A percentile compares a stretch with the other conserved stretches of the same genome.
These are phyloP conservation scores for Polygonum aviculare DNA, from an alignment of 148 eudicot genomes.

Conservation along the genomic window DNA sequence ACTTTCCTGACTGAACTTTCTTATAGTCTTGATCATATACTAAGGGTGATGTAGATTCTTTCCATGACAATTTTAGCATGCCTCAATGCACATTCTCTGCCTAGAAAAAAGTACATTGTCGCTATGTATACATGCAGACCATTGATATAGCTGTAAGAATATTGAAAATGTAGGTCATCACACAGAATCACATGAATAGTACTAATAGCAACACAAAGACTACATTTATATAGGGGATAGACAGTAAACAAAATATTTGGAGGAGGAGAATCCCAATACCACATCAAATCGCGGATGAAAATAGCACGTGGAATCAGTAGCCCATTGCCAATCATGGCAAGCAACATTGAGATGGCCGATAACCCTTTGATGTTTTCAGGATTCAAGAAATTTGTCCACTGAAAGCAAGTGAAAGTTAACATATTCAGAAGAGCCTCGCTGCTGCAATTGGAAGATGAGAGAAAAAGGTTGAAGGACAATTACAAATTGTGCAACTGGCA, in stretches of 20 bases:
- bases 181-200: not conserved
- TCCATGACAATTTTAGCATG: not conserved
- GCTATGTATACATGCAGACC: not conserved
- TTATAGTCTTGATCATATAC: not conserved
- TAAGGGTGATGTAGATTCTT: not conserved
- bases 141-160: not conserved
- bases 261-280: constrained; percentile 40
- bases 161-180: not conserved
- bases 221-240: not conserved
- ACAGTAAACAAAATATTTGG: not conserved
- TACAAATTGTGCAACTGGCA: constrained; percentile 95
- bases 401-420: constrained; percentile 20
- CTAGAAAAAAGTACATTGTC: not conserved
- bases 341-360: constrained; percentile 83
- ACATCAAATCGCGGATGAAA: constrained; percentile 84
- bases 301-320: constrained; percentile 94
- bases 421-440: constrained; percentile 9
- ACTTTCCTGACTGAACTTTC: not conserved
- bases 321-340: constrained; percentile 95
- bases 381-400: constrained; percentile 94
- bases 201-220: not conserved
- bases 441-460: not conserved
- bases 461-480: not conserved
- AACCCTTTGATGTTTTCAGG: constrained; percentile 93
- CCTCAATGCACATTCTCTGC: not conserved